Evolutionary conservation across 768 basidiomycete genomes (phyloP).

Genomic region (Trametes meyenii): DNA sequence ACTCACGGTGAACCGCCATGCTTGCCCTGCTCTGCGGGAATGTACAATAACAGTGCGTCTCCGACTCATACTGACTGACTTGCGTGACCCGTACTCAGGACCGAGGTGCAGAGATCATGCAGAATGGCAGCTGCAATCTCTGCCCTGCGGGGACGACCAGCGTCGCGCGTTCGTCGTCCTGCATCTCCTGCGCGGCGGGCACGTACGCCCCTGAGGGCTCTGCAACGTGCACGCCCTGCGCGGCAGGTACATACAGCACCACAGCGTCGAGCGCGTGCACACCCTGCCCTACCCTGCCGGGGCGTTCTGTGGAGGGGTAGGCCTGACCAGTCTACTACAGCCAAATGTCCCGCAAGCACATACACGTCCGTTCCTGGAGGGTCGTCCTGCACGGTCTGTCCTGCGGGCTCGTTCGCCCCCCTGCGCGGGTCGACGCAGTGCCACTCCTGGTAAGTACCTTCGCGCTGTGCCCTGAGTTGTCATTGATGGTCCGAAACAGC

Average conservation of each 20-base stretch:
- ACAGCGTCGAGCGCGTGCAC: no score
- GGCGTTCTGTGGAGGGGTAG: slow-evolving; percentile 12
- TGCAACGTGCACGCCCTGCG: background rate
- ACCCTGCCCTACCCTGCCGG: no score
- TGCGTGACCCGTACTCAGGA: background rate
- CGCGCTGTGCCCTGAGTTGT: no score
- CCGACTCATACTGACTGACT: background rate
- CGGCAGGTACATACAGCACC: background rate
- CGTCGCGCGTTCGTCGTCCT: slow-evolving; percentile 3
- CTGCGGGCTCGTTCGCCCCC: slow-evolving; percentile 19
- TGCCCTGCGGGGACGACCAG: slow-evolving; percentile 12
- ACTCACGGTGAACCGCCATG: background rate
- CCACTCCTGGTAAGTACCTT: no score
- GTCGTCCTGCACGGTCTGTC: slow-evolving; percentile 11
- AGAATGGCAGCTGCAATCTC: background rate
- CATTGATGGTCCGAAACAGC: slow-evolving; percentile 1
- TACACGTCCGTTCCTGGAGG: slow-evolving; percentile 2
- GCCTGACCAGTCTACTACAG: slow-evolving; percentile 1
- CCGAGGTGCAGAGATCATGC: background rate
- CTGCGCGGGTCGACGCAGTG: slow-evolving; percentile 20
- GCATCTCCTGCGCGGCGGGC: slow-evolving; percentile 23
- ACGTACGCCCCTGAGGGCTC: background rate
- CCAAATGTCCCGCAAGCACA: slow-evolving; percentile 16
- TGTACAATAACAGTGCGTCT: background rate
- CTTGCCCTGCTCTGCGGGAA: background rate